Conservation (phyloP, 1,139 yeast genomes). For the Sugiyamaella xylanicola region DNA sequence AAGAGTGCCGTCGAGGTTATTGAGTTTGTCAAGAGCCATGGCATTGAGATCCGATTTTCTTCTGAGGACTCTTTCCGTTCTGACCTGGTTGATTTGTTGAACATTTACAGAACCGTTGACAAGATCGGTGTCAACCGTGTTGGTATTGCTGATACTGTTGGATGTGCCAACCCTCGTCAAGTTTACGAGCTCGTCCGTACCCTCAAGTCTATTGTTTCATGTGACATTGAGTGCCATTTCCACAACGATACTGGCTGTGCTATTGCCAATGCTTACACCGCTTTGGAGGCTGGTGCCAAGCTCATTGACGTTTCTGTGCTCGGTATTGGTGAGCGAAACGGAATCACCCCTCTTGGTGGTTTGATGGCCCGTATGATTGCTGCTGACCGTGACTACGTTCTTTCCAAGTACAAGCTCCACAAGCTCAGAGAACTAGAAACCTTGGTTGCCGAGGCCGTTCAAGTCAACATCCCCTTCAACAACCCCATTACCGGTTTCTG, state of each 20-base stretch:
- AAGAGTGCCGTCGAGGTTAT: constrained; percentile 95
- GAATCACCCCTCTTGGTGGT: constrained; percentile 97
- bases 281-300: constrained; percentile 96
- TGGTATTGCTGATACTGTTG: constrained; percentile 99
- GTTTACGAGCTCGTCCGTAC: constrained; percentile 96
- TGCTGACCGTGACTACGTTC: constrained; percentile 94
- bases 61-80: constrained; percentile 98
- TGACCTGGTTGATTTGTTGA: constrained; percentile 90
- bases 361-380: constrained; percentile 99
- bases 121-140: constrained; percentile 98
- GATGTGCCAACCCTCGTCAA: constrained; percentile 98
- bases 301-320: constrained; percentile 93
- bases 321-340: constrained; percentile 99
- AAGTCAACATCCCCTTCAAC: constrained; percentile 95
- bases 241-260: constrained; percentile 99
- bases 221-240: constrained; percentile 98
- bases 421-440: constrained; percentile 94
- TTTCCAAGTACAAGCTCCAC: constrained; percentile 93
- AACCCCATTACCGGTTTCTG: constrained; percentile 99
- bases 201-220: constrained; percentile 86
- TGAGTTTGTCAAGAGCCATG: constrained; percentile 95
- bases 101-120: constrained; percentile 95
- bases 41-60: constrained; percentile 94
- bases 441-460: constrained; percentile 95
- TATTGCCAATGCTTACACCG: constrained; percentile 97